Conservation (phyloP, 225 moss, liverwort and hornwort species). For the Ulota crispa region DNA sequence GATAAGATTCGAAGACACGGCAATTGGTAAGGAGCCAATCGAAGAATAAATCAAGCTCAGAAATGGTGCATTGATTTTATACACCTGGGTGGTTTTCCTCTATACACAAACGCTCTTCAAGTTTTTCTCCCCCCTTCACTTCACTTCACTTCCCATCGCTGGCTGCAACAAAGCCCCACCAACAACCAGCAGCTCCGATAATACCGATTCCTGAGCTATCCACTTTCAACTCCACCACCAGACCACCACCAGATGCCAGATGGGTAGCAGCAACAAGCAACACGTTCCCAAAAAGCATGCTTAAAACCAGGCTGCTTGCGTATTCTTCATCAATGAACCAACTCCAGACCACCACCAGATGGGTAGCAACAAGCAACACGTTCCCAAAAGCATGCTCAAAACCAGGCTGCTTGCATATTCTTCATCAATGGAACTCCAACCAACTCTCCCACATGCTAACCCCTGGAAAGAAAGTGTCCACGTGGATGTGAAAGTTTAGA, state of each 20-base stretch:
- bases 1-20: constrained; percentile 25
- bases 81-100: constrained; percentile 23
- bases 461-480: constrained; percentile 1
- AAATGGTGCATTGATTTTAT: constrained; percentile 34
- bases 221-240: not conserved
- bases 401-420: constrained; percentile 18
- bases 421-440: not conserved
- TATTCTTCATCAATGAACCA: not conserved
- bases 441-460: not conserved
- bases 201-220: constrained; percentile 20
- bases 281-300: constrained; percentile 25
- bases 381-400: too few species aligned
- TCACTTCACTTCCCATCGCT: not conserved
- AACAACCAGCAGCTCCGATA: not conserved
- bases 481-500: constrained; percentile 12
- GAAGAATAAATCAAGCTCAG: constrained; percentile 45
- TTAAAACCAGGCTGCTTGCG: not conserved
- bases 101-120: constrained; percentile 32
- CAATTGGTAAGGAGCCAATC: constrained; percentile 33
- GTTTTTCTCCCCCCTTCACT: not conserved
- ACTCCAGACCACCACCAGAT: not conserved
- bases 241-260: not conserved
- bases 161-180: constrained; percentile 13
- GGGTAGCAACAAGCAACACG: not conserved
- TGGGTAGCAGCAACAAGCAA: not conserved